Conservation (phyloP, 225 moss, liverwort and hornwort genomes). For the Marchantia paleacea region DNA sequence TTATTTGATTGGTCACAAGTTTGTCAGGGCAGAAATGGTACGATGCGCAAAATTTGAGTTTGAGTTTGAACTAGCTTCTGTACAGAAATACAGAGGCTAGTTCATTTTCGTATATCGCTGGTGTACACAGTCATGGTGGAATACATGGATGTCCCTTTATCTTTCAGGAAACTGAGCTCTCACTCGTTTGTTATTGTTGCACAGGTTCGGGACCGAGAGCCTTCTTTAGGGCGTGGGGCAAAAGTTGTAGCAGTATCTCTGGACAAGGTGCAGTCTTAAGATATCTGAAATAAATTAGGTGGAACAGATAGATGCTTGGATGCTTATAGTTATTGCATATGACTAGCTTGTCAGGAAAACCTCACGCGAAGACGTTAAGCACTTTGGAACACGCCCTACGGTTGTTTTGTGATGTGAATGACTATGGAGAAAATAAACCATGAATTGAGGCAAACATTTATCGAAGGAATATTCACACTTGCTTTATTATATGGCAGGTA, state of each 20-base stretch:
- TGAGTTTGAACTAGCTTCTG: too few relatives aligned
- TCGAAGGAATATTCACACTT: neutral
- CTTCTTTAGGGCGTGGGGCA: conserved; percentile 89
- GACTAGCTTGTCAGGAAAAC: neutral
- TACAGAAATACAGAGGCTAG: too few relatives aligned
- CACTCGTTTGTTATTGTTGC: neutral
- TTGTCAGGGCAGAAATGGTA: too few relatives aligned
- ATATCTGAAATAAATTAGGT: neutral
- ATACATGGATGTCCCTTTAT: too few relatives aligned
- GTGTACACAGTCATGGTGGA: too few relatives aligned
- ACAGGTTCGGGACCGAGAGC: conserved; percentile 92
- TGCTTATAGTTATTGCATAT: neutral
- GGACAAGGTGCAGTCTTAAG: conserved; percentile 56
- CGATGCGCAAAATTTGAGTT: too few relatives aligned
- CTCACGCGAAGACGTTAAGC: neutral
- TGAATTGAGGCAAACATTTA: too few relatives aligned
- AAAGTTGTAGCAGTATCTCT: conserved; percentile 96
- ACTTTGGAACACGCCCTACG: neutral
- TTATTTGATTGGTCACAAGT: too few relatives aligned
- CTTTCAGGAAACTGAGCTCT: neutral
- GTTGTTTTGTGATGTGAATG: neutral
- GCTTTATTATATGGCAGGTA: conserved; percentile 41
- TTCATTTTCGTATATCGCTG: too few relatives aligned
- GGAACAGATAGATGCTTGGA: neutral
- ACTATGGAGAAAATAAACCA: neutral